A percentile compares a stretch with the other conserved stretches of the same genome.
Conservation (phyloP, 805 yeast genomes). For the Ogataea populi-albae region DNA sequence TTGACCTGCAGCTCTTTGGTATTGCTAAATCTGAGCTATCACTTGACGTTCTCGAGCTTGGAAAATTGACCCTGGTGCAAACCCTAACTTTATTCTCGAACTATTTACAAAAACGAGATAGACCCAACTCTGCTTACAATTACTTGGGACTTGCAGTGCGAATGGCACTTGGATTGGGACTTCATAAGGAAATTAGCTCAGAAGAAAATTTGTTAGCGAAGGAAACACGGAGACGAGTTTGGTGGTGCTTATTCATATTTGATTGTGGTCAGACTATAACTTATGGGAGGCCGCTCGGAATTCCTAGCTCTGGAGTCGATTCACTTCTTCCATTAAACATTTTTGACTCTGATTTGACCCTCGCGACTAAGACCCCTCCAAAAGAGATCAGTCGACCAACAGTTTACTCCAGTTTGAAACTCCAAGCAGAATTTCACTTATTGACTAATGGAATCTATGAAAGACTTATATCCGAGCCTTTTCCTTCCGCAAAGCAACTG, state of each 20-base stretch:
- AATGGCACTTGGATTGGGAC: constrained; percentile 16
- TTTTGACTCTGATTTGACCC: constrained; percentile 13
- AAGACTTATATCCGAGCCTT: constrained; percentile 16
- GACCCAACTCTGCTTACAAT: constrained; percentile 16
- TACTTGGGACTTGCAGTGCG: constrained; percentile 15
- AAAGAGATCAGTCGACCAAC: constrained; percentile 9
- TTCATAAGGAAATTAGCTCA: constrained; percentile 9
- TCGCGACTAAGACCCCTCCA: constrained; percentile 3
- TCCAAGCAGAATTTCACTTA: constrained; percentile 15
- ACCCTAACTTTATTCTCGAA: constrained; percentile 14
- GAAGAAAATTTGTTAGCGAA: constrained; percentile 8
- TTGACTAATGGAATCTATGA: constrained; percentile 18
- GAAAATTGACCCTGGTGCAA: constrained; percentile 16
- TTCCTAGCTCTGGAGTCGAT: constrained; percentile 18
- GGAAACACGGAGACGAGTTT: constrained; percentile 12
- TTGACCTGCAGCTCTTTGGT: constrained; percentile 12
- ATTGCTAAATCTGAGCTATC: constrained; percentile 13
- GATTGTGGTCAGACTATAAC: constrained; percentile 20
- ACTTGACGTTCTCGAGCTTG: constrained; percentile 14
- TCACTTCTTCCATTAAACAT: constrained; percentile 13
- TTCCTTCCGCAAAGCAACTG: constrained; percentile 15
- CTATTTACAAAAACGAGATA: constrained; percentile 16
- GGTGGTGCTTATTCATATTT: constrained; percentile 17
- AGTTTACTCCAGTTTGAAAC: constrained; percentile 12
- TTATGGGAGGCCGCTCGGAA: constrained; percentile 16